phyloP scores from a whole-genome alignment of 495 filamentous ascomycete genomes.

The Sphaerosporella brunnea region DNA sequence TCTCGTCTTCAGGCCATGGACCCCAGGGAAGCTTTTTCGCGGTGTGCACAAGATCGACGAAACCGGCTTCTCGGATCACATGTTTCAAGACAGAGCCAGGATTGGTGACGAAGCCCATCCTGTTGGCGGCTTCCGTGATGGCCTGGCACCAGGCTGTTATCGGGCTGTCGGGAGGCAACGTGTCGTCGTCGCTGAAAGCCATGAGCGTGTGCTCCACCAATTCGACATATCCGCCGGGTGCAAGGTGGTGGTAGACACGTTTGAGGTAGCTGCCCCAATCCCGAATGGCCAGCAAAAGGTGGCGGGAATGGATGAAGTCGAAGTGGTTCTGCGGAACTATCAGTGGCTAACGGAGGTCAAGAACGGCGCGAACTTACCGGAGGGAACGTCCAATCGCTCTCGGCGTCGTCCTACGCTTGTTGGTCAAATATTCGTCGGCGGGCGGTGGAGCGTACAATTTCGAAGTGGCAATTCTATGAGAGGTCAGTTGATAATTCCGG shows the following conservation, averaged over 20 bases:
- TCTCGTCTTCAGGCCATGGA: slow-evolving; percentile 14
- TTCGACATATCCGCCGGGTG: slow-evolving; percentile 50
- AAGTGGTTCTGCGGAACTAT: slow-evolving; percentile 31
- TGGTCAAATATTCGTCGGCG: background rate
- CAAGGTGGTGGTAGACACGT: slow-evolving; percentile 33
- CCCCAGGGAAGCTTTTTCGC: slow-evolving; percentile 9
- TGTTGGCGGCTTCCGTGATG: background rate
- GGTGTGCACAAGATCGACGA: slow-evolving; percentile 3
- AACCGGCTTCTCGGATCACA: slow-evolving; percentile 12
- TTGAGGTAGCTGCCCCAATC: slow-evolving; percentile 36
- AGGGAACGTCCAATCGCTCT: slow-evolving; percentile 39
- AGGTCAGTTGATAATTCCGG: background rate
- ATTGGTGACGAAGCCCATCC: background rate
- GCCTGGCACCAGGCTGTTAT: background rate
- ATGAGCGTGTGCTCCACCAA: slow-evolving; percentile 31
- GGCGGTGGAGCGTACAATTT: slow-evolving; percentile 5
- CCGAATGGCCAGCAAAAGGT: slow-evolving; percentile 39
- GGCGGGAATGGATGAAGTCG: slow-evolving; percentile 43
- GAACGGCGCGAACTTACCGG: slow-evolving; percentile 10
- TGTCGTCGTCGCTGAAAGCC: background rate
- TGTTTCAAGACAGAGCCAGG: slow-evolving; percentile 6
- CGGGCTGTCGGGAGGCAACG: slow-evolving; percentile 3
- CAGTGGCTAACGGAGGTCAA: background rate
- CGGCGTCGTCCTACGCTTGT: slow-evolving; percentile 37
- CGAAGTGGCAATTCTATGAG: slow-evolving; percentile 15